phyloP scores from a whole-genome alignment of 139 green algal species.

The Asterochloris sp. region DNA sequence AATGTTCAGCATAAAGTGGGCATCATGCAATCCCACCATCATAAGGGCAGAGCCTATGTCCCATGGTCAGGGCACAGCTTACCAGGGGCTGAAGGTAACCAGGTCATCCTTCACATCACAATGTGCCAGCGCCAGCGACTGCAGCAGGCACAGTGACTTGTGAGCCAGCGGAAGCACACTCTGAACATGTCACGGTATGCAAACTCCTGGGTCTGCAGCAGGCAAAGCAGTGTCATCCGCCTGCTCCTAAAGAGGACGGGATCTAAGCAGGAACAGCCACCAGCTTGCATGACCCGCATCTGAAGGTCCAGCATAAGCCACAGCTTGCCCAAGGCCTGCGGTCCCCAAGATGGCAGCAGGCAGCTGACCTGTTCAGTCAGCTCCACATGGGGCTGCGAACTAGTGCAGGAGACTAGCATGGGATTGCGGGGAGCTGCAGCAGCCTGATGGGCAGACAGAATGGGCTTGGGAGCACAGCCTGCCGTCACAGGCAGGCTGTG shows the following conservation, averaged over 20 bases:
- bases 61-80: slow-evolving; percentile 3
- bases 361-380: too few relatives aligned
- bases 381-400: too few relatives aligned
- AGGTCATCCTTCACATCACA: slow-evolving; percentile 70
- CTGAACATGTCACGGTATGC: neutral
- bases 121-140: slow-evolving; percentile 96
- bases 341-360: too few relatives aligned
- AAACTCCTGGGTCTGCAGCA: neutral
- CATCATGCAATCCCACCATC: neutral
- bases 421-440: too few relatives aligned
- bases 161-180: neutral
- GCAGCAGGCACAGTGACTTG: slow-evolving; percentile 4
- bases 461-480: too few relatives aligned
- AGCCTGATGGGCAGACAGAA: too few relatives aligned
- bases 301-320: too few relatives aligned
- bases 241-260: neutral
- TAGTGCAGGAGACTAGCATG: too few relatives aligned
- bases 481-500: too few relatives aligned
- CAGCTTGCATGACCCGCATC: too few relatives aligned
- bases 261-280: neutral
- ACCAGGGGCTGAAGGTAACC: slow-evolving; percentile 89
- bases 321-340: too few relatives aligned
- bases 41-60: neutral
- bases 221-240: neutral
- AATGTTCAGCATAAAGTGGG: neutral